Conservation (phyloP, 139 green algal species). For the Haematococcus lacustris region DNA sequence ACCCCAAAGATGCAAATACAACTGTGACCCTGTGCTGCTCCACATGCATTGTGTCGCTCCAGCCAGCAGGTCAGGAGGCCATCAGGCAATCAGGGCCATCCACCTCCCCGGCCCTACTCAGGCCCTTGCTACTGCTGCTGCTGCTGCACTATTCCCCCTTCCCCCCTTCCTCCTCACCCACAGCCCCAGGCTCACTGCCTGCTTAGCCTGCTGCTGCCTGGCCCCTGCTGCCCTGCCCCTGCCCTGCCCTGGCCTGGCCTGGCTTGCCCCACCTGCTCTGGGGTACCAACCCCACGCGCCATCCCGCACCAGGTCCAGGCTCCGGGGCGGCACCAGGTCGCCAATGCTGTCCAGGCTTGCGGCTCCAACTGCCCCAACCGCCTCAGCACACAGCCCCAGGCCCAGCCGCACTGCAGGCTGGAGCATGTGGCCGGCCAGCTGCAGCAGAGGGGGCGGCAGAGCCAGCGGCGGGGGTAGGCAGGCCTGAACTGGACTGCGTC, state of each 20-base stretch:
- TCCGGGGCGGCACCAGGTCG: constrained; percentile 16
- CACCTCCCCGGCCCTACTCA: no score
- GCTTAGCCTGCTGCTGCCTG: constrained; percentile 1
- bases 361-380: constrained; percentile 4
- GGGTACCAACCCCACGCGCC: constrained; percentile 16
- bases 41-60: no score
- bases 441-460: no score
- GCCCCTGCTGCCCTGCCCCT: neutral
- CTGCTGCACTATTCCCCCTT: neutral
- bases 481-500: neutral
- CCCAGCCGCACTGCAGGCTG: neutral
- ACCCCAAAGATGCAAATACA: no score
- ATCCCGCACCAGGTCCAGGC: constrained; percentile 4
- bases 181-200: neutral
- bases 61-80: no score
- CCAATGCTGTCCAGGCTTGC: constrained; percentile 18
- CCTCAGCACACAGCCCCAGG: neutral
- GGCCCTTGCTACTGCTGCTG: neutral
- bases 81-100: no score
- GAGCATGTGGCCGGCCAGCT: no score
- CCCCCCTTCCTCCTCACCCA: neutral
- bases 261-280: constrained; percentile 15
- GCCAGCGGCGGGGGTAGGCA: no score
- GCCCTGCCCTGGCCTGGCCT: neutral
- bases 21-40: no score